Conservation (phyloP, 2,329 filamentous ascomycete genomes). For the Colletotrichum zoysiae region DNA sequence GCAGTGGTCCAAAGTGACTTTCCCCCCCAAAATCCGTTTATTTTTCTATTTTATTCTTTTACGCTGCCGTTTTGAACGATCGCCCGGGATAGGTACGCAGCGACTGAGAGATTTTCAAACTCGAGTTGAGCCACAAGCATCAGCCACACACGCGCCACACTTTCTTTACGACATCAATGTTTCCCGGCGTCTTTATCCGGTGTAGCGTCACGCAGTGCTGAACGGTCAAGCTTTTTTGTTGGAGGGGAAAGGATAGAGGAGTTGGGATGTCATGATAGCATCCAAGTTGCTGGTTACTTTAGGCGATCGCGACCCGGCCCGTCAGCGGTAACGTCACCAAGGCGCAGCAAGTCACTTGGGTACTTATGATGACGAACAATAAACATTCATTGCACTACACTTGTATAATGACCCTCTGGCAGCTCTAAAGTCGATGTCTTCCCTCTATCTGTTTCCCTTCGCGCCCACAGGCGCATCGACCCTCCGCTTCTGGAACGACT, state of each 20-base stretch:
- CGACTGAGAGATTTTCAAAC: conserved; percentile 15
- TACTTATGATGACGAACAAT: neutral
- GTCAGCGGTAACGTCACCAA: neutral
- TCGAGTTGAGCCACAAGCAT: conserved; percentile 5
- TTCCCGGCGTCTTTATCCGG: neutral
- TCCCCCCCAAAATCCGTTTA: too few species aligned
- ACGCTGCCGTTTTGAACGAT: neutral
- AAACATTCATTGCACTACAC: neutral
- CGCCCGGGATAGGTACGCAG: neutral
- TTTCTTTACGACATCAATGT: neutral
- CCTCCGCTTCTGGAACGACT: conserved; percentile 73
- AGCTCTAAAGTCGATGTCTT: neutral
- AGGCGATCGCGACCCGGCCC: neutral
- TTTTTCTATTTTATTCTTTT: neutral
- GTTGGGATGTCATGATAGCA: too few species aligned
- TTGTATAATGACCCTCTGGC: neutral
- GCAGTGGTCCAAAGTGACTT: neutral
- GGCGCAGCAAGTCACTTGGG: neutral
- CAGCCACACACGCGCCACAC: conserved; percentile 25
- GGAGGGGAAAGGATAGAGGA: neutral
- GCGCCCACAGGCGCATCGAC: conserved; percentile 73
- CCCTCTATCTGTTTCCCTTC: conserved; percentile 59
- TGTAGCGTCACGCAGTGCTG: neutral
- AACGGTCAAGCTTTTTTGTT: neutral
- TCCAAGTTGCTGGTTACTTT: neutral